phyloP scores from a whole-genome alignment of 2,329 filamentous ascomycete species.

The Leptographium galeiforme region DNA sequence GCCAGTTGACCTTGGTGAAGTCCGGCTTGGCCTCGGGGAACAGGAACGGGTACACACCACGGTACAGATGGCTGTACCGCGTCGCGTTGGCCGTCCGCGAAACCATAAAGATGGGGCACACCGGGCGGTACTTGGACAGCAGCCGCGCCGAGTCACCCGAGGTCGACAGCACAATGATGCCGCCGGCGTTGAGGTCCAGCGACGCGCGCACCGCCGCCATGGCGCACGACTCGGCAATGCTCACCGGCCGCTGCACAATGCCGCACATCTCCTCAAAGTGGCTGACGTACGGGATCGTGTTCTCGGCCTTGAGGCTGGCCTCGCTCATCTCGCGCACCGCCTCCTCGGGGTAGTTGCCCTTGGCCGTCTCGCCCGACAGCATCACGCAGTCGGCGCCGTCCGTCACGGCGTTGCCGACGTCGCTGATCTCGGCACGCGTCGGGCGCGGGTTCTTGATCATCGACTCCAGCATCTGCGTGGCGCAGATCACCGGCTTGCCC shows the following conservation, averaged over 20 bases:
- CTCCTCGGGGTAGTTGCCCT: conserved; percentile 87
- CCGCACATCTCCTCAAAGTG: conserved; percentile 92
- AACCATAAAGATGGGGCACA: conserved; percentile 99
- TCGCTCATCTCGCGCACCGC: conserved; percentile 97
- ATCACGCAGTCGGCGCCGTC: conserved; percentile 99
- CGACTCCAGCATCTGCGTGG: conserved; percentile 98
- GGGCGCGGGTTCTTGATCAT: conserved; percentile 99
- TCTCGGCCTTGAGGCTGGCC: conserved; percentile 91
- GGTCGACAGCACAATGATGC: conserved; percentile 91
- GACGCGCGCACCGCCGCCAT: conserved; percentile 95
- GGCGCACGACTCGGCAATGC: conserved; percentile 83
- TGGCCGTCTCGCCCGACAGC: conserved; percentile 98
- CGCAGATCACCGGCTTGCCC: conserved; percentile 97
- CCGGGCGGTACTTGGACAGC: conserved; percentile 94
- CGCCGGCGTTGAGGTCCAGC: conserved; percentile 90
- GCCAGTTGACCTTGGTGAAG: conserved; percentile 87
- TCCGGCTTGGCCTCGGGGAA: conserved; percentile 91
- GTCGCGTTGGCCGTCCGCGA: conserved; percentile 75
- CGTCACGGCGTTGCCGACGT: conserved; percentile 94
- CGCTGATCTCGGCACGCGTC: conserved; percentile 94
- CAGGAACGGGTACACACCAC: conserved; percentile 94
- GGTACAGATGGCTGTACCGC: conserved; percentile 88
- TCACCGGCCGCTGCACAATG: conserved; percentile 69
- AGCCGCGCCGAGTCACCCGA: conserved; percentile 90
- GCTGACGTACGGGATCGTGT: conserved; percentile 91